Evolutionary conservation across 2,329 filamentous ascomycete species (phyloP), one percentile per base, ranked within the genome.

Genomic region (Emergomyces pasteurianus): DNA sequence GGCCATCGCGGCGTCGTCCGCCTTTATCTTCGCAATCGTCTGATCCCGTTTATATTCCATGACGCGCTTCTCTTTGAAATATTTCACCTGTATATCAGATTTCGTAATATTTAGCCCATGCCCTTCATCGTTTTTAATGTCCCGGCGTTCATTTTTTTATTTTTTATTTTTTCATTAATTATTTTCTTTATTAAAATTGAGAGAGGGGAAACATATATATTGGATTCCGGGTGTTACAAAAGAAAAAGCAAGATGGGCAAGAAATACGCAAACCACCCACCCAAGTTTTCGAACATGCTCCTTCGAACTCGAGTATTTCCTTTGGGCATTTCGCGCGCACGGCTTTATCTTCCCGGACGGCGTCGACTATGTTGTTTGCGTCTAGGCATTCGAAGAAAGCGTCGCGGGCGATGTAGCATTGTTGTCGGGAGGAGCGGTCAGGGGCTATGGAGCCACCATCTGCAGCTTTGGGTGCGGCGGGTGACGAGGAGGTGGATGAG

Each of bases 51-150:
- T 89, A 70, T 89, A 83, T 68, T 99, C 94, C 77, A 95, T 92
- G 42, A 97, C 90, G 69, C 94, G 83, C 77, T 91, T 88, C 76
- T 96, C 92, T 80, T 97, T 96, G 78, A 99, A 99, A 76, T 99
- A 97, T 76, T 91, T 90, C 63, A 96, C 89, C 90, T 94, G 68
- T 59, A 67, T 57, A 62, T 65, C 42, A 18, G 18, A 34, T 14
- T 16, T 47, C 46, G 58, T 38, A 61, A 58, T 62, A 57, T 34
- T 34, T 52, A 34, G 34, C 26, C 46, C 46, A 16, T 52, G 31
- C 31, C 31, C 31, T 40, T 54, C 18, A 2, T 14, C 31, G 14
- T 16, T 26, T 36, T 3, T n/a, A n/a, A n/a, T n/a, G n/a, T n/a
- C n/a, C 6, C 34, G n/a, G 3, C 14, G n/a, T 7, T 6, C 3